Conservation (phyloP, 2,329 filamentous ascomycete genomes). For the Hymenoscyphus occultus region DNA sequence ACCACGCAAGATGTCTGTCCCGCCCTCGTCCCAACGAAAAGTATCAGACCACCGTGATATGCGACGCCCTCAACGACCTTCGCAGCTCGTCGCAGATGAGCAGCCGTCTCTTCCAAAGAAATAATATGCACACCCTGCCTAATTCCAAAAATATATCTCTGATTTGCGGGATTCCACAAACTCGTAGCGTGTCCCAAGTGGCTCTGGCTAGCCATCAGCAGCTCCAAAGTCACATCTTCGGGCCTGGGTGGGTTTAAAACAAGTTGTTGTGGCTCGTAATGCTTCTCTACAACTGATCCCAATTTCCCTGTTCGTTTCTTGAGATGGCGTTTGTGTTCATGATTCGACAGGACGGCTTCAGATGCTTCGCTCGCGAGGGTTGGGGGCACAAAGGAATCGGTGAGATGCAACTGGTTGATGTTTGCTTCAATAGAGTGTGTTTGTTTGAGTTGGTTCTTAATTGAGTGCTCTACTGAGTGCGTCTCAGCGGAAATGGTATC, state of each 20-base stretch:
- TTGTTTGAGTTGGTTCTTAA: constrained; percentile 24
- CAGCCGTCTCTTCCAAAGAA: constrained; percentile 81
- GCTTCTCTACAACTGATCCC: constrained; percentile 48
- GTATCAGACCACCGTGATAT: constrained; percentile 75
- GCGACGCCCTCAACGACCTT: constrained; percentile 87
- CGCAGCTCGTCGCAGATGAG: constrained; percentile 88
- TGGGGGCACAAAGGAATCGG: constrained; percentile 30
- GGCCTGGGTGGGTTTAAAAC: constrained; percentile 71
- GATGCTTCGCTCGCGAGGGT: constrained; percentile 10
- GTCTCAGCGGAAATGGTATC: constrained; percentile 24
- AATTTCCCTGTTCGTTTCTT: constrained; percentile 46
- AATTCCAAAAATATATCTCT: constrained; percentile 89
- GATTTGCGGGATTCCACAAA: constrained; percentile 92
- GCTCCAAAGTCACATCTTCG: constrained; percentile 81
- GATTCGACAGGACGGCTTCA: constrained; percentile 22
- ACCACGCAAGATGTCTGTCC: constrained; percentile 81
- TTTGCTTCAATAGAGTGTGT: constrained; percentile 26
- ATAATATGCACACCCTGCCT: constrained; percentile 90
- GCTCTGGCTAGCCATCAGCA: constrained; percentile 81
- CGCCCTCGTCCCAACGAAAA: constrained; percentile 84
- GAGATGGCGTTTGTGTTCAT: constrained; percentile 36
- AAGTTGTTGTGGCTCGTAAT: constrained; percentile 65
- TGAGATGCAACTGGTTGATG: constrained; percentile 27
- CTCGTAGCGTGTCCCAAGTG: constrained; percentile 90
- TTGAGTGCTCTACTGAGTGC: constrained; percentile 18